Conservation (phyloP, 208 protist genomes). For the Phytomonas francai region DNA sequence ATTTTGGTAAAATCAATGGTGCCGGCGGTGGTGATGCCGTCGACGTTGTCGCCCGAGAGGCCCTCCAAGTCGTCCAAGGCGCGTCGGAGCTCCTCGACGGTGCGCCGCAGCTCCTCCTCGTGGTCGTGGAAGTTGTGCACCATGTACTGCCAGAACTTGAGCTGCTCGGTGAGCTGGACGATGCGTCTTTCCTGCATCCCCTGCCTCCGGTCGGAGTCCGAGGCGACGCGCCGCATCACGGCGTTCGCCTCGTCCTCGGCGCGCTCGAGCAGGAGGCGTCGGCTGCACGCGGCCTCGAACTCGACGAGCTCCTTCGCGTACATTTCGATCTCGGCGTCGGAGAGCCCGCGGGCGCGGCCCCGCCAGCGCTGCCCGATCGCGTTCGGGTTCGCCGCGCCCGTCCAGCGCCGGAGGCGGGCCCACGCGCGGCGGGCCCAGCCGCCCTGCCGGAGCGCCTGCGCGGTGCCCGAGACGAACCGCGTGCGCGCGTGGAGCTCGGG, state of each 20-base stretch:
- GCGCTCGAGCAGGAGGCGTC: slow-evolving; percentile 74
- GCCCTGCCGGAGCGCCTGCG: slow-evolving; percentile 56
- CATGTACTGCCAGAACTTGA: slow-evolving; percentile 92
- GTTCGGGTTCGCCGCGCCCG: slow-evolving; percentile 62
- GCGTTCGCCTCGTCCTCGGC: slow-evolving; percentile 83
- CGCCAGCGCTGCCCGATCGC: slow-evolving; percentile 85
- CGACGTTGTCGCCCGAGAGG: slow-evolving; percentile 38
- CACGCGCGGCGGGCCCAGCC: slow-evolving; percentile 32
- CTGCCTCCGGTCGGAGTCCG: slow-evolving; percentile 74
- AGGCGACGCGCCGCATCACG: slow-evolving; percentile 81
- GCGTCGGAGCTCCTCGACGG: slow-evolving; percentile 54
- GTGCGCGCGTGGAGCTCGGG: slow-evolving; percentile 63
- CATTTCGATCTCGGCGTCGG: slow-evolving; percentile 76
- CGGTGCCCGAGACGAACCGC: slow-evolving; percentile 72
- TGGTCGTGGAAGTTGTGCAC: slow-evolving; percentile 91
- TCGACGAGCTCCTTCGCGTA: slow-evolving; percentile 88
- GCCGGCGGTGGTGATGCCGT: slow-evolving; percentile 42
- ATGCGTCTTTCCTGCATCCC: slow-evolving; percentile 87
- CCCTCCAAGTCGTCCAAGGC: slow-evolving; percentile 80
- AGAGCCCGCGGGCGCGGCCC: slow-evolving; percentile 60
- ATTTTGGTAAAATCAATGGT: slow-evolving; percentile 75
- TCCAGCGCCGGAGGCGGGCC: slow-evolving; percentile 20
- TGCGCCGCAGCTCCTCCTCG: slow-evolving; percentile 76
- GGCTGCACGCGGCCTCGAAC: slow-evolving; percentile 77
- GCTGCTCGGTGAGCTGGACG: slow-evolving; percentile 75